phyloP scores from a whole-genome alignment of 2,329 filamentous ascomycete species.

The Pseudogymnoascus sp. region DNA sequence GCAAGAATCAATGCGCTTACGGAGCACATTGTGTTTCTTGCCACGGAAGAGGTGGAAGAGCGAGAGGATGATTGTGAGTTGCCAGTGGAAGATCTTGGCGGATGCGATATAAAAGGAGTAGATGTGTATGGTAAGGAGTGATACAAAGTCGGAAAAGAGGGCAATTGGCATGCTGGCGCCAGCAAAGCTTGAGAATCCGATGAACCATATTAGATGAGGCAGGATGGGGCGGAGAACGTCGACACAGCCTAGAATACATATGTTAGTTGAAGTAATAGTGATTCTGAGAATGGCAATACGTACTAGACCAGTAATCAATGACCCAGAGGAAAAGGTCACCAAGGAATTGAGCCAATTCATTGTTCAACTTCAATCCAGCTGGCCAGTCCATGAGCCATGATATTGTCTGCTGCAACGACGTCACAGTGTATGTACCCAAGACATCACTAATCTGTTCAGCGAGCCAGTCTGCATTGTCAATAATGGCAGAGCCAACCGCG shows the following conservation, averaged over 20 bases:
- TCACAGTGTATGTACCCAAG: conserved; percentile 75
- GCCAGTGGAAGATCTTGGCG: conserved; percentile 96
- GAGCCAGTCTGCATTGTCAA: conserved; percentile 84
- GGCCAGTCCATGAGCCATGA: conserved; percentile 95
- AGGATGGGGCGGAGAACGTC: conserved; percentile 68
- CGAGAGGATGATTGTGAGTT: conserved; percentile 90
- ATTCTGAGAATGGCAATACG: conserved; percentile 27
- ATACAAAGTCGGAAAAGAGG: conserved; percentile 87
- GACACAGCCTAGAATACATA: conserved; percentile 55
- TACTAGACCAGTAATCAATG: conserved; percentile 93
- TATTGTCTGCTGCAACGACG: conserved; percentile 81
- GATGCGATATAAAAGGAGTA: conserved; percentile 98
- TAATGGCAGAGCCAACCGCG: conserved; percentile 90
- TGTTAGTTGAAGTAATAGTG: background rate
- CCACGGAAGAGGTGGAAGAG: conserved; percentile 98
- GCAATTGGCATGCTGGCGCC: conserved; percentile 96
- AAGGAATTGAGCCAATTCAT: conserved; percentile 84
- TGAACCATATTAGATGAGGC: conserved; percentile 82
- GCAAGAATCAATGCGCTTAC: conserved; percentile 96
- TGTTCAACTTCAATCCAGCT: conserved; percentile 90
- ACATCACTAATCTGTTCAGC: conserved; percentile 70
- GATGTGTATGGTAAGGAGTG: conserved; percentile 86
- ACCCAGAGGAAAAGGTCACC: conserved; percentile 97
- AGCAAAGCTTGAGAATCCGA: conserved; percentile 90
- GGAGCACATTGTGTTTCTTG: conserved; percentile 93